A percentile compares a stretch with the other conserved stretches of the same genome.
phyloP scores from a whole-genome alignment of 129 eudicot species.

The Chrysanthemum makinoi region DNA sequence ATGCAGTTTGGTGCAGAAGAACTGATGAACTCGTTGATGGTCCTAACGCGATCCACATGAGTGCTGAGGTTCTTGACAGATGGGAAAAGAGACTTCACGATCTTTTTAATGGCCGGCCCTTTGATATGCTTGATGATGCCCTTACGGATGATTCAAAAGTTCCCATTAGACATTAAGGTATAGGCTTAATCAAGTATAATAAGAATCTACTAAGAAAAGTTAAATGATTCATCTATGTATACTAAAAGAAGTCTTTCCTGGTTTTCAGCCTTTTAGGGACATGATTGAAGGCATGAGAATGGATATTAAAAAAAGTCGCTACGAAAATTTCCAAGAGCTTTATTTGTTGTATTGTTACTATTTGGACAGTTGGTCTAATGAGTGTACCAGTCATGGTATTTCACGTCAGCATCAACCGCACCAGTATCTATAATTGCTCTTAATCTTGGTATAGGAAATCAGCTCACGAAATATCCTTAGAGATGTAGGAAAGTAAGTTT shows the following conservation, averaged over 20 bases:
- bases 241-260: background rate
- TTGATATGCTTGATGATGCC: constrained; percentile 88
- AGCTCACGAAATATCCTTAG: constrained; percentile 89
- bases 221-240: background rate
- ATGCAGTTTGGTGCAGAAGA: constrained; percentile 86
- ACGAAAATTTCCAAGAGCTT: constrained; percentile 71
- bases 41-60: constrained; percentile 62
- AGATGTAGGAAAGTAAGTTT: constrained; percentile 93
- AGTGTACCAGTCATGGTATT: constrained; percentile 87
- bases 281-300: constrained; percentile 98
- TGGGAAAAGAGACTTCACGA: constrained; percentile 91
- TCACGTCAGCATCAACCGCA: constrained; percentile 51
- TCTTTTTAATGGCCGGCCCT: constrained; percentile 73
- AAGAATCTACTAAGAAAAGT: background rate
- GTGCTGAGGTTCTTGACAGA: constrained; percentile 57
- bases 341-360: constrained; percentile 79
- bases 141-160: constrained; percentile 68
- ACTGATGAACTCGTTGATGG: constrained; percentile 96
- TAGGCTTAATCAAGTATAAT: background rate
- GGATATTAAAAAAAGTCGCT: constrained; percentile 69
- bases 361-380: constrained; percentile 89
- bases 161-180: constrained; percentile 90
- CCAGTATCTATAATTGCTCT: constrained; percentile 64
- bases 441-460: constrained; percentile 88
- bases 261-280: constrained; percentile 77